Evolutionary conservation across 805 yeast species (phyloP).

Genomic region (Yarrowia yakushimensis): DNA sequence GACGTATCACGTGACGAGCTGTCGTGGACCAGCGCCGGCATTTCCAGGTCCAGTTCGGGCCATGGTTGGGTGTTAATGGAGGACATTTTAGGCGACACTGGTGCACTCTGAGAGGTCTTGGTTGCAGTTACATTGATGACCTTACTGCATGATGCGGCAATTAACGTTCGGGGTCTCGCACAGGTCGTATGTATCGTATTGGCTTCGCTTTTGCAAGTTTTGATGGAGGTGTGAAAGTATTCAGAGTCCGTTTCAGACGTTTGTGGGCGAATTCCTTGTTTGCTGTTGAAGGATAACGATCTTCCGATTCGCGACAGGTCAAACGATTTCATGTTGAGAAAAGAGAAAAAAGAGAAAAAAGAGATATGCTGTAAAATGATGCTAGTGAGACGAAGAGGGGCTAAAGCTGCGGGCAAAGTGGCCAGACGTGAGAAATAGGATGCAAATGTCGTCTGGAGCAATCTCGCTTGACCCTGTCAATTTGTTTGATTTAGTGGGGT

Average conservation of each 20-base stretch:
- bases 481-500: background rate
- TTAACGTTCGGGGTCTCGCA: background rate
- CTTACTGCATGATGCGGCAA: constrained; percentile 12
- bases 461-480: no score
- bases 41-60: constrained; percentile 1
- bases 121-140: background rate
- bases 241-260: background rate
- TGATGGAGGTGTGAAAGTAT: constrained; percentile 12
- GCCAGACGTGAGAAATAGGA: background rate
- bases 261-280: background rate
- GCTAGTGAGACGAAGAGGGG: background rate
- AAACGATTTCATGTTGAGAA: background rate
- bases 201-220: background rate
- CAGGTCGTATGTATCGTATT: constrained; percentile 12
- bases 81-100: background rate
- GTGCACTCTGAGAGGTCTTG: background rate
- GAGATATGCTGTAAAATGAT: background rate
- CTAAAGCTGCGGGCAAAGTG: background rate
- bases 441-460: background rate
- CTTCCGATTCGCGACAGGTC: background rate
- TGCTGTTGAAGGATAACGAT: constrained; percentile 3
- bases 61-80: background rate
- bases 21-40: background rate
- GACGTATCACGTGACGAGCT: background rate
- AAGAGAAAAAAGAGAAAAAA: background rate